phyloP scores from a whole-genome alignment of 305 asterid species.

The Fraxinus xanthoxyloides region DNA sequence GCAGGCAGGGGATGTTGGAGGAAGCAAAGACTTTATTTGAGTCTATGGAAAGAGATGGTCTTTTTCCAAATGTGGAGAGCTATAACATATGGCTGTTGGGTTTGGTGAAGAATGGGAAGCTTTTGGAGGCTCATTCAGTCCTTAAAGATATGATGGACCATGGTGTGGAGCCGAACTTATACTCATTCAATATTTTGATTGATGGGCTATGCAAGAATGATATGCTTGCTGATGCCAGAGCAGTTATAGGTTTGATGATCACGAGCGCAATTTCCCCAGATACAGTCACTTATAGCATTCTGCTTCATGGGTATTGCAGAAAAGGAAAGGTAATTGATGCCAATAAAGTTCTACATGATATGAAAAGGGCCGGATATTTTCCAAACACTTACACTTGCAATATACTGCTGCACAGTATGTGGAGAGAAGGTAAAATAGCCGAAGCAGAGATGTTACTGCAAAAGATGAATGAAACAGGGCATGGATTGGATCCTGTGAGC shows the following conservation, averaged over 20 bases:
- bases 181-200: conserved; percentile 73
- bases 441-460: conserved; percentile 82
- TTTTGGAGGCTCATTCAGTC: conserved; percentile 64
- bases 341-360: conserved; percentile 57
- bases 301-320: conserved; percentile 81
- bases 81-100: conserved; percentile 72
- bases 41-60: conserved; percentile 55
- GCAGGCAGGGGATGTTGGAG: conserved; percentile 75
- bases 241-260: conserved; percentile 58
- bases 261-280: conserved; percentile 64
- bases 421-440: conserved; percentile 80
- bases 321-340: conserved; percentile 69
- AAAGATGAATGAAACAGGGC: conserved; percentile 78
- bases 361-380: conserved; percentile 53
- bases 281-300: conserved; percentile 66
- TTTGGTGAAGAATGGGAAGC: conserved; percentile 63
- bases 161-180: conserved; percentile 61
- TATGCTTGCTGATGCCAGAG: conserved; percentile 73
- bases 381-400: conserved; percentile 84
- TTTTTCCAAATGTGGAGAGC: conserved; percentile 55
- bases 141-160: conserved; percentile 60
- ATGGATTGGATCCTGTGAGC: conserved; percentile 68
- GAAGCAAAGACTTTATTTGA: conserved; percentile 57
- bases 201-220: conserved; percentile 71
- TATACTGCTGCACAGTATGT: conserved; percentile 69